Evolutionary conservation across 2,329 filamentous ascomycete genomes (phyloP).

Genomic region (Xylaria sp.): DNA sequence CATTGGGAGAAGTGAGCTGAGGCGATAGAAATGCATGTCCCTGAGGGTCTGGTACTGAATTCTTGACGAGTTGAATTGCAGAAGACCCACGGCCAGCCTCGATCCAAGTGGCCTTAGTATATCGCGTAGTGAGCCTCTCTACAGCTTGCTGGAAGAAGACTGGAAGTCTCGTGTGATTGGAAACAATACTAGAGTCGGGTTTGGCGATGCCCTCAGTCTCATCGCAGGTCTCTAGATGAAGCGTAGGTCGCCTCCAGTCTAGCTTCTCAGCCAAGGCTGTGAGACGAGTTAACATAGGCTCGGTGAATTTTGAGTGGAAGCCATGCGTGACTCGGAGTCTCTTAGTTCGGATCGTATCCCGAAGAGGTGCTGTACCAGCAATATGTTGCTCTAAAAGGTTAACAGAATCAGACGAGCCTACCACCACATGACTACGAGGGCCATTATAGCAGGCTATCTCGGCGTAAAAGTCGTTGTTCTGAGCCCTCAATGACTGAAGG

Average conservation of each 20-base stretch:
- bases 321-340: conserved; percentile 28
- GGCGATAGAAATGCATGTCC: conserved; percentile 20
- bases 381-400: conserved; percentile 14
- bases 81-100: conserved; percentile 35
- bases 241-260: conserved; percentile 15
- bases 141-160: conserved; percentile 35
- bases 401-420: conserved; percentile 20
- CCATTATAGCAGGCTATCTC: conserved; percentile 34
- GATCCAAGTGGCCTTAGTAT: conserved; percentile 26
- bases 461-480: conserved; percentile 14
- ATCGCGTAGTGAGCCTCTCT: conserved; percentile 27
- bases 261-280: conserved; percentile 1
- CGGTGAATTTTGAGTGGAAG: conserved; percentile 33
- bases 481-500: conserved; percentile 9
- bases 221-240: conserved; percentile 27
- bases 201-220: conserved; percentile 19
- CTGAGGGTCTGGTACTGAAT: conserved; percentile 11
- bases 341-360: conserved; percentile 18
- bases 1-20: conserved; percentile 17
- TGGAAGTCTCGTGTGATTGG: conserved; percentile 28
- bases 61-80: conserved; percentile 24
- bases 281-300: conserved; percentile 27
- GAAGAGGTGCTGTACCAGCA: not conserved
- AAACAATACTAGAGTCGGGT: conserved; percentile 21
- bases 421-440: conserved; percentile 25